Base-by-base conservation (phyloP, 2,329 filamentous ascomycete genomes). In the Hymenoscyphus repandus region DNA sequence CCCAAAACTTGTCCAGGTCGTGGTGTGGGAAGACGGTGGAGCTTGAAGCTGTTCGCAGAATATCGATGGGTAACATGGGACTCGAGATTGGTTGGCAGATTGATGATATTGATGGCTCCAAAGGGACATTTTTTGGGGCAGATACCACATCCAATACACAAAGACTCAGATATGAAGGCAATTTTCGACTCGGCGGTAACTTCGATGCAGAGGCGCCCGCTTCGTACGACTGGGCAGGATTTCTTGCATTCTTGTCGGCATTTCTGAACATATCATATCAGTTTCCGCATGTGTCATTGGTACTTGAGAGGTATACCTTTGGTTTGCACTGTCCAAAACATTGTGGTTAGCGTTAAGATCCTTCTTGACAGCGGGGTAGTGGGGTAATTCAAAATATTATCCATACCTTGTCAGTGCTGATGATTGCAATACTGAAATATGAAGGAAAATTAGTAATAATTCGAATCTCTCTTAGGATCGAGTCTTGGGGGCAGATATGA, bases 101-200 rank as follows among this genome's bases (percentile, higher is more conserved):
- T 99, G 90, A 99, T 99, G 72, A 99, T 99, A 71, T 92, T 95
- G 74, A 99, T 99, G 65, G 93, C 93, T 68, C 91, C 87, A 73
- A 99, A 99, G 13, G 93, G 93, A 72, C 93, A 99, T 73, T 97
- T 97, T 78, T 99, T 99, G 40, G 92, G 90, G 72, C 95, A 99
- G 75, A 99, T 99, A 85, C 93, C 95, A 69, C 95, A 99, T 72
- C 93, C 93, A 66, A 97, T 96, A 70, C 92, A 96, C 56, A 96
- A 83, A 58, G 83, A 83, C 72, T 99, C 93, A 60, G 92, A 97
- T 66, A 99, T 95, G 79, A 96, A 99, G 69, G 93, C 93, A 64
- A 99, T 92, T 67, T 92, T 92, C 60, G 92, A 95, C 52, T 88
- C 82, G 57, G 88, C 76, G 47, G 80, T 78, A 65, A 99, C 95